phyloP scores from a whole-genome alignment of 345 rosid species.

The Citrus cavaleriei region DNA sequence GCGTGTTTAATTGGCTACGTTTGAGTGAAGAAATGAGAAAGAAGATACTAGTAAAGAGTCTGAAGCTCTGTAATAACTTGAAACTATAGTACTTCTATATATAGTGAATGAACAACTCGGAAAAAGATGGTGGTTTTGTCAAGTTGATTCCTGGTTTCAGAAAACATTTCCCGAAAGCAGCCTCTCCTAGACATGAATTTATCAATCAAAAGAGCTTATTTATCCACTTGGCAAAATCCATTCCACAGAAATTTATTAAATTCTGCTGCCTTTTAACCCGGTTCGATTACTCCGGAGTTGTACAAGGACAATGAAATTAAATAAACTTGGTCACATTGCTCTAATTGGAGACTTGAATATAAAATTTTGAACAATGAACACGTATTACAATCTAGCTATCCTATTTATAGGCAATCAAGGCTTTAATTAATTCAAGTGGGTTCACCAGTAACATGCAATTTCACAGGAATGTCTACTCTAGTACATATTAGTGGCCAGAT shows the following conservation, averaged over 20 bases:
- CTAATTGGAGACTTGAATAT: background rate
- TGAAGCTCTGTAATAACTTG: background rate
- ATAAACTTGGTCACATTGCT: background rate
- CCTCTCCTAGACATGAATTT: background rate
- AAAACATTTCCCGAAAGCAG: background rate
- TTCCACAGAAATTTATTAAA: background rate
- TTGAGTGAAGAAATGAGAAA: background rate
- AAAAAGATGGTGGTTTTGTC: background rate
- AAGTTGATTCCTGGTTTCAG: background rate
- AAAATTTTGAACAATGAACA: background rate
- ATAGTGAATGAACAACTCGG: background rate
- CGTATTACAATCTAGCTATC: background rate
- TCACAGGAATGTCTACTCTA: background rate
- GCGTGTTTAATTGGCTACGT: background rate
- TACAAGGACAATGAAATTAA: background rate
- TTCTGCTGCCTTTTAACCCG: background rate
- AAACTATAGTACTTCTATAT: background rate
- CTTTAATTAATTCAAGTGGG: background rate
- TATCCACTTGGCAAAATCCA: constrained; percentile 17
- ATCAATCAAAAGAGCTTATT: background rate
- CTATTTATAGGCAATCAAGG: background rate
- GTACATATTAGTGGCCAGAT: constrained; percentile 3
- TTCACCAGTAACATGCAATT: background rate
- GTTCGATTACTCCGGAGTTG: background rate
- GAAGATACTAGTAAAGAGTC: background rate